Conservation (phyloP, 176 grass and related monocot species). For the Musa beccarii region DNA sequence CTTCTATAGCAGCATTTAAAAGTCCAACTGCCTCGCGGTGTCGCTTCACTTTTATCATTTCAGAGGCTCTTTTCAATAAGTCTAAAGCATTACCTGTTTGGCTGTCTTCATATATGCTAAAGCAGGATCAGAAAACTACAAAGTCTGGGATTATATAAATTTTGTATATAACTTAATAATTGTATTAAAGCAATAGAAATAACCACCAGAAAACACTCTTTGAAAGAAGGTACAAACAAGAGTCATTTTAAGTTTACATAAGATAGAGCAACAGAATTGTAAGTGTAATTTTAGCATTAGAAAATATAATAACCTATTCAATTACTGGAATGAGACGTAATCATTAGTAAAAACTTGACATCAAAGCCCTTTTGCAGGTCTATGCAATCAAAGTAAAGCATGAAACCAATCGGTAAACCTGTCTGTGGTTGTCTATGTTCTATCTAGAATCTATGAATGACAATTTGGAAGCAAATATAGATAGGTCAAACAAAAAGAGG, state of each 20-base stretch:
- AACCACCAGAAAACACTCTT: too few species aligned
- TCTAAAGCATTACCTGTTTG: conserved; percentile 45
- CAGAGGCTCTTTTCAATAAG: conserved; percentile 60
- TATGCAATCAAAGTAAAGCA: too few species aligned
- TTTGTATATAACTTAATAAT: background rate
- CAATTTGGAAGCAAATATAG: too few species aligned
- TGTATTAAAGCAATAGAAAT: too few species aligned
- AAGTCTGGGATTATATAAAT: background rate
- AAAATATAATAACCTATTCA: background rate
- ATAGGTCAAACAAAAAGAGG: too few species aligned
- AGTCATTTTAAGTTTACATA: too few species aligned
- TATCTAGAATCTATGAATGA: too few species aligned
- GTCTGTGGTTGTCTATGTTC: too few species aligned
- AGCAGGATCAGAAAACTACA: background rate
- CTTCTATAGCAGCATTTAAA: conserved; percentile 61
- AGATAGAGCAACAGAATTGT: background rate
- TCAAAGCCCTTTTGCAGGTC: too few species aligned
- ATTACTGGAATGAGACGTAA: background rate
- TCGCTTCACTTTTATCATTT: conserved; percentile 63
- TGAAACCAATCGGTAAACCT: too few species aligned
- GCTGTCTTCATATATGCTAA: conserved; percentile 33
- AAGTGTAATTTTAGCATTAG: background rate
- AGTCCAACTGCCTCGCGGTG: conserved; percentile 70
- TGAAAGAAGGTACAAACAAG: too few species aligned
- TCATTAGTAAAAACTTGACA: too few species aligned